Evolutionary conservation across 352 stramenopile species (phyloP).

Genomic region (Pythium guiyangense): DNA sequence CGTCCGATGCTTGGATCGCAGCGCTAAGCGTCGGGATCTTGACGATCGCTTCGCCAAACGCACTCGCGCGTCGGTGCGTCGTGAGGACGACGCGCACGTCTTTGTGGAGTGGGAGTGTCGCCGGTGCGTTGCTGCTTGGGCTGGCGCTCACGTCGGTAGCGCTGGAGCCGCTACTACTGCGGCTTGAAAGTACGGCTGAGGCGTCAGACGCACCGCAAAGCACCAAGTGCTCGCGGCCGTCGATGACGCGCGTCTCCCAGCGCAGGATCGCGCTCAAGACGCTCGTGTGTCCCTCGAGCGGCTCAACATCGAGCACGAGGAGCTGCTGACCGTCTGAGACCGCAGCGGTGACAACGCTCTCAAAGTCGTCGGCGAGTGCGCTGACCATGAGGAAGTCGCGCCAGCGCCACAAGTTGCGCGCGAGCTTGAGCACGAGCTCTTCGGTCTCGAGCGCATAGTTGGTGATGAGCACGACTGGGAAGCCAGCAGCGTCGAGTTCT

Average conservation of each 20-base stretch:
- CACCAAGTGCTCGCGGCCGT: conserved; percentile 21
- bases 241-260: conserved; percentile 22
- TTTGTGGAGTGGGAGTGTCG: conserved; percentile 25
- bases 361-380: conserved; percentile 26
- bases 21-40: conserved; percentile 32
- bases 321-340: conserved; percentile 45
- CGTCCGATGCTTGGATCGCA: conserved; percentile 20
- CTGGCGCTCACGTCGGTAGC: neutral
- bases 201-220: neutral
- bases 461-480: conserved; percentile 41
- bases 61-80: conserved; percentile 16
- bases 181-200: neutral
- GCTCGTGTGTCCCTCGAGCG: conserved; percentile 25
- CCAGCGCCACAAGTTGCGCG: conserved; percentile 39
- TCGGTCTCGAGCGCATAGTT: conserved; percentile 34
- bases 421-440: conserved; percentile 34
- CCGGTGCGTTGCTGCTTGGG: neutral
- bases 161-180: neutral
- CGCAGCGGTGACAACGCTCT: conserved; percentile 22
- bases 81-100: conserved; percentile 43
- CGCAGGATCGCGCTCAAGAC: conserved; percentile 23
- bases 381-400: conserved; percentile 37
- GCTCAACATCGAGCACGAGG: conserved; percentile 52
- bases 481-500: conserved; percentile 15
- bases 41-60: conserved; percentile 39